Evolutionary conservation across 2,329 filamentous ascomycete genomes (phyloP).

Genomic region (Hymenoscyphus infarciens): DNA sequence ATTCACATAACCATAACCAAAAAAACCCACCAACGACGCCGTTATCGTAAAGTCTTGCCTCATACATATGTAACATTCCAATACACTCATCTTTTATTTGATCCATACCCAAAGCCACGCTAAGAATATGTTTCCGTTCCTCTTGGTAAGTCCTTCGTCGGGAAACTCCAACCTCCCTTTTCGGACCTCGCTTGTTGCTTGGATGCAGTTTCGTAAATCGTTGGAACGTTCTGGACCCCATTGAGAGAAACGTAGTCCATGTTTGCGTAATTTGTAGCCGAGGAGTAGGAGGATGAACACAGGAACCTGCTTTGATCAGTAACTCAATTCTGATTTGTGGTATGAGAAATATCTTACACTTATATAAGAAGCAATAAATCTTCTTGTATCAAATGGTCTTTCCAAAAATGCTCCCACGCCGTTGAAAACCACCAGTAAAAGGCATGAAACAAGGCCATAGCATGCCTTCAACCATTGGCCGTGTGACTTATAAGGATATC

Average conservation of each 20-base stretch:
- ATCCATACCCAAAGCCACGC: slow-evolving; percentile 40
- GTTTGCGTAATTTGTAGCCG: slow-evolving; percentile 39
- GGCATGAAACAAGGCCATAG: slow-evolving; percentile 37
- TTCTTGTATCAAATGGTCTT: slow-evolving; percentile 37
- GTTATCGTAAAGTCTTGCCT: not conserved
- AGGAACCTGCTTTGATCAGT: slow-evolving; percentile 32
- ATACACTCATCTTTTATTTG: slow-evolving; percentile 28
- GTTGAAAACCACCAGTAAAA: slow-evolving; percentile 38
- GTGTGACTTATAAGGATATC: slow-evolving; percentile 40
- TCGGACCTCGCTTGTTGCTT: slow-evolving; percentile 35
- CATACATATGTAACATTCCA: slow-evolving; percentile 1
- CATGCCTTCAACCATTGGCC: slow-evolving; percentile 40
- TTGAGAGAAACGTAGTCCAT: slow-evolving; percentile 34
- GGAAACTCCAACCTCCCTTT: slow-evolving; percentile 39
- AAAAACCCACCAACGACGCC: not conserved
- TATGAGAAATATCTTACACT: slow-evolving; percentile 33
- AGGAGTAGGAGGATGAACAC: slow-evolving; percentile 39
- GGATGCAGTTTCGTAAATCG: slow-evolving; percentile 38
- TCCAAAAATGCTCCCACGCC: slow-evolving; percentile 36
- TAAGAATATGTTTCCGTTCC: slow-evolving; percentile 33
- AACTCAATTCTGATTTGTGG: not conserved
- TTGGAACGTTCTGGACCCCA: slow-evolving; percentile 39
- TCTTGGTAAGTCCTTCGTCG: slow-evolving; percentile 35
- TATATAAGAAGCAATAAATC: slow-evolving; percentile 41
- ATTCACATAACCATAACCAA: not conserved